Percentiles rank a stretch among this genome's conserved stretches.
Conservation (phyloP, 768 basidiomycete genomes). For the Holtermannia corniformis region DNA sequence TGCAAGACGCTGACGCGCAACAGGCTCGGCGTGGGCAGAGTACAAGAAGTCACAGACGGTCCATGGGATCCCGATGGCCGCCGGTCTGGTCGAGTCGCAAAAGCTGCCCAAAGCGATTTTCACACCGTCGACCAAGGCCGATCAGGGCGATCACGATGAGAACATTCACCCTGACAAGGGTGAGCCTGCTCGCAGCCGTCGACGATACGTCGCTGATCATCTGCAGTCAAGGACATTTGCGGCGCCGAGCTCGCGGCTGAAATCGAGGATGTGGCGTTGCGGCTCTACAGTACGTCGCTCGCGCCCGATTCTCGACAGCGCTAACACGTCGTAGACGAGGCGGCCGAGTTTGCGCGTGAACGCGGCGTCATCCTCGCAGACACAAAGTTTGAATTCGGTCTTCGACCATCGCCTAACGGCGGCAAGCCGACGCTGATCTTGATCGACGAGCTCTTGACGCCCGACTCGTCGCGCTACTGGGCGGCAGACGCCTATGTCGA, state of each 20-base stretch:
- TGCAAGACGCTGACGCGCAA: neutral
- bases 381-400: slow-evolving; percentile 97
- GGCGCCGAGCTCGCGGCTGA: slow-evolving; percentile 38
- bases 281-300: slow-evolving; percentile 38
- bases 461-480: slow-evolving; percentile 97
- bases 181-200: slow-evolving; percentile 27
- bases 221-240: slow-evolving; percentile 41
- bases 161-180: slow-evolving; percentile 82
- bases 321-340: slow-evolving; percentile 44
- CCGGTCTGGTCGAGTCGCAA: slow-evolving; percentile 73
- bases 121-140: slow-evolving; percentile 95
- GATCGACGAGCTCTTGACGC: slow-evolving; percentile 93
- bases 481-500: slow-evolving; percentile 61
- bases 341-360: slow-evolving; percentile 60
- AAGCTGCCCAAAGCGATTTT: slow-evolving; percentile 74
- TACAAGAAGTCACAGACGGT: slow-evolving; percentile 81
- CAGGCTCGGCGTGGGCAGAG: slow-evolving; percentile 93
- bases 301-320: neutral
- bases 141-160: slow-evolving; percentile 87
- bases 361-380: slow-evolving; percentile 89
- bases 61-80: slow-evolving; percentile 69
- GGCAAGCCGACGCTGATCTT: slow-evolving; percentile 57
- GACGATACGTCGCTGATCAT: neutral
- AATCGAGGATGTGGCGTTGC: slow-evolving; percentile 36
- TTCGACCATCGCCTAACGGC: slow-evolving; percentile 46